These are phyloP conservation scores for Talaromyces marneffei DNA, from an alignment of 2,329 filamentous ascomycete species.

Conservation along the genomic window DNA sequence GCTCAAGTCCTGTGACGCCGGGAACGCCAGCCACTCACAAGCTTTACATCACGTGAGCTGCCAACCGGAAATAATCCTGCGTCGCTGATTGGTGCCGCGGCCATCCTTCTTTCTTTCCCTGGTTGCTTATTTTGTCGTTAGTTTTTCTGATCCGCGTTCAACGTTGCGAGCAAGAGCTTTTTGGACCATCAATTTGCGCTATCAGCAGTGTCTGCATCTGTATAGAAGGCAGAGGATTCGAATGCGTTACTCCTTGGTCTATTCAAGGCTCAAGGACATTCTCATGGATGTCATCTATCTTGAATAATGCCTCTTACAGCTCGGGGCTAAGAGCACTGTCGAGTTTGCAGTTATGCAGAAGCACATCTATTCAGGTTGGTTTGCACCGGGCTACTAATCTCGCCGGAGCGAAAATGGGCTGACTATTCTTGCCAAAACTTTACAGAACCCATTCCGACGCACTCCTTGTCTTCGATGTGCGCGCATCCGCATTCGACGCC, in stretches of 20 bases:
- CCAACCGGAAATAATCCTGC: background rate
- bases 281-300: constrained; percentile 42
- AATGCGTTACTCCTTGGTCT: constrained; percentile 18
- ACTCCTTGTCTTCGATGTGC: background rate
- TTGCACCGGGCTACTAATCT: background rate
- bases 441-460: background rate
- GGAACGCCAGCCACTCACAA: constrained; percentile 3
- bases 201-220: background rate
- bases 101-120: background rate
- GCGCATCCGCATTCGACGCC: background rate
- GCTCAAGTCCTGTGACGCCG: constrained; percentile 9
- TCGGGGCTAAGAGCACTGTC: constrained; percentile 33
- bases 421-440: background rate
- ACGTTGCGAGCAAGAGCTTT: background rate
- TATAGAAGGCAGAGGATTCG: constrained; percentile 7
- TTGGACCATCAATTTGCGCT: background rate
- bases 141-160: background rate
- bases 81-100: background rate
- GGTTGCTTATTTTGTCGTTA: background rate
- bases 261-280: constrained; percentile 8
- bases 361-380: constrained; percentile 22
- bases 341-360: constrained; percentile 23
- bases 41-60: background rate
- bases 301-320: constrained; percentile 34
- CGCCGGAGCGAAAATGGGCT: background rate